Evolutionary conservation across 306 rosid genomes (phyloP), one percentile per base, ranked within the genome.

Genomic region (Geum urbanum): DNA sequence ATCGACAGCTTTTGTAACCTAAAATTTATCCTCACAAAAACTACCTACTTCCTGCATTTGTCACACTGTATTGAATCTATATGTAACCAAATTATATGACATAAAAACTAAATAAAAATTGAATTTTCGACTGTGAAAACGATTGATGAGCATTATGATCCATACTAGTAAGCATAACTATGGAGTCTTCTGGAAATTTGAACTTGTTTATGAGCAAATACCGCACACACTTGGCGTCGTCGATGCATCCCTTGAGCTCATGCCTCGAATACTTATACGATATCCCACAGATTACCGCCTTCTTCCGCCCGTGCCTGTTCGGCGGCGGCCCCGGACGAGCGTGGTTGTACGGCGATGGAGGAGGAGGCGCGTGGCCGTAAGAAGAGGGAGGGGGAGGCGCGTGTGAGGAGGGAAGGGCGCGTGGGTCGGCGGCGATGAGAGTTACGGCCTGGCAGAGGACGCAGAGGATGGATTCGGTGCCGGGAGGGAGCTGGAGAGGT

Each of bases 161-260:
- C 18, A 0, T 88, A 91, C 99, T 97, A 2, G 97, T 94, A 69
- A 94, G 99, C 99, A 91, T 94, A 63, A 94, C 80, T 66, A 94
- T 91, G 22, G 95, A 94, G 7, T 88, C 81, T 37, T 83, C 89
- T 0, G 99, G 96, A 72, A 94, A 94, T 35, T 54, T 81, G 70
- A 84, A 94, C 80, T 89, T 94, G 82, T 86, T 94, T 63, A 86
- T 77, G 63, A 94, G 90, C 46, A 94, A 83, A 47, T 83, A 81
- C 2, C 83, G 84, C 99, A 94, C 91, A 77, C 99, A 94, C 72
- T 87, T 94, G 49, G 97, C 97, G 67, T 94, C 97, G 51, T 94
- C 91, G 79, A 94, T 85, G 78, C 97, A 94, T 0, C 99, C 99
- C 73, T 91, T 94, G 41, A 94, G 96, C 80, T 91, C 96, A 71